These are phyloP conservation scores for Fusarium albidum DNA, from an alignment of 2,329 filamentous ascomycete species.

Conservation along the genomic window DNA sequence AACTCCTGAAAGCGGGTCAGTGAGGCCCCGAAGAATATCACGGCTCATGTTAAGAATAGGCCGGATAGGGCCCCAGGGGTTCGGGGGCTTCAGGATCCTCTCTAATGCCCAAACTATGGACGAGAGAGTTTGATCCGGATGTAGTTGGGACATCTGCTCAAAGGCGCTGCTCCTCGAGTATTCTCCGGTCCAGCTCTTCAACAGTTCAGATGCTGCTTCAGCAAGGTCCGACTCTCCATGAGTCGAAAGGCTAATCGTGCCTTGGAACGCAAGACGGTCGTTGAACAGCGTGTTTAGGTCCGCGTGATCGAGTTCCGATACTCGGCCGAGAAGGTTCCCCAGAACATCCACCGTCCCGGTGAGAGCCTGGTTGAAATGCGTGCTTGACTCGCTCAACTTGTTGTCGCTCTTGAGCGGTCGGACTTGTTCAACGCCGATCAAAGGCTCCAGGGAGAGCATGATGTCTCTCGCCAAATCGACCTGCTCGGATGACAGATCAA, in stretches of 20 bases:
- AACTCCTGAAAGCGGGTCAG: slow-evolving; percentile 64
- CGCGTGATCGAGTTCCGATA: slow-evolving; percentile 77
- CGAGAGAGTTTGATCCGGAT: slow-evolving; percentile 51
- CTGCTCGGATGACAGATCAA: slow-evolving; percentile 77
- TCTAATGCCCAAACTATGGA: slow-evolving; percentile 54
- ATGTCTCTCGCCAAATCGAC: slow-evolving; percentile 79
- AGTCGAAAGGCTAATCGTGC: slow-evolving; percentile 81
- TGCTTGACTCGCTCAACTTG: slow-evolving; percentile 48
- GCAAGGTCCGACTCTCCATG: slow-evolving; percentile 82
- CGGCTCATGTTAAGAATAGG: slow-evolving; percentile 65
- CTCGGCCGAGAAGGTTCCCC: slow-evolving; percentile 76
- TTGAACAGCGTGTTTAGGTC: slow-evolving; percentile 76
- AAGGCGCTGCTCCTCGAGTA: slow-evolving; percentile 52
- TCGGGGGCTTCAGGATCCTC: slow-evolving; percentile 45
- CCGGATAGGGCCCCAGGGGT: slow-evolving; percentile 65
- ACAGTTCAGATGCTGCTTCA: slow-evolving; percentile 79
- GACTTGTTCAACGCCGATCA: slow-evolving; percentile 81
- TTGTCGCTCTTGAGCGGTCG: slow-evolving; percentile 58
- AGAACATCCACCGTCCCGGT: slow-evolving; percentile 64
- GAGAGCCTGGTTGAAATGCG: slow-evolving; percentile 82
- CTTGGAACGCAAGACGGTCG: slow-evolving; percentile 72
- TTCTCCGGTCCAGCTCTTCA: slow-evolving; percentile 83
- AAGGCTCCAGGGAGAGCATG: slow-evolving; percentile 72
- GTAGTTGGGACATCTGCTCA: slow-evolving; percentile 50
- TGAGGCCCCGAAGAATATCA: slow-evolving; percentile 64